Conservation (phyloP, 495 filamentous ascomycete species). For the Pseudevernia furfuracea region DNA sequence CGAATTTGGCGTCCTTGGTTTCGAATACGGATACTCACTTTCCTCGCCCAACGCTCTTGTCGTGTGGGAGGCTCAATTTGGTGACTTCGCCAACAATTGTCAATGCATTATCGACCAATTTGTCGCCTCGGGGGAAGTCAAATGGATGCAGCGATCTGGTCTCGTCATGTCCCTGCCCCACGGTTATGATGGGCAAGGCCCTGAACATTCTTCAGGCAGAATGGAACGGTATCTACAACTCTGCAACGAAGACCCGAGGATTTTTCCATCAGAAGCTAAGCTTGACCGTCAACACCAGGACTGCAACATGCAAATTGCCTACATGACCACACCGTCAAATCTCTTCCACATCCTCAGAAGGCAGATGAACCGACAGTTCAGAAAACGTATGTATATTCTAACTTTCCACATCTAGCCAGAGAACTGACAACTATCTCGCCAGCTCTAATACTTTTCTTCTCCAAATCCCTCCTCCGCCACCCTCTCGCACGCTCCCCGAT, state of each 20-base stretch:
- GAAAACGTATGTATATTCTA: conserved; percentile 69
- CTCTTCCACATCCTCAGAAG: conserved; percentile 92
- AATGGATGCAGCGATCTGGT: conserved; percentile 96
- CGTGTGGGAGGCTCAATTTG: conserved; percentile 99
- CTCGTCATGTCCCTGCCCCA: conserved; percentile 91
- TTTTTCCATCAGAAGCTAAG: conserved; percentile 80
- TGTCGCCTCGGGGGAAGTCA: conserved; percentile 91
- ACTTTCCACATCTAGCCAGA: not conserved
- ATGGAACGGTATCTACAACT: conserved; percentile 97
- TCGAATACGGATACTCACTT: conserved; percentile 97
- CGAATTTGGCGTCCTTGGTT: conserved; percentile 91
- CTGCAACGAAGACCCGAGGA: conserved; percentile 92
- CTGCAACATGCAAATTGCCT: conserved; percentile 97
- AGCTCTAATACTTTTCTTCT: conserved; percentile 97
- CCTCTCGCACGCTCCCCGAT: conserved; percentile 80
- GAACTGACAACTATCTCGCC: conserved; percentile 33
- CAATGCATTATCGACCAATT: conserved; percentile 99
- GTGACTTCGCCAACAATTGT: conserved; percentile 98
- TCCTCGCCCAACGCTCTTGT: conserved; percentile 94
- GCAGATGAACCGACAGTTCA: conserved; percentile 98
- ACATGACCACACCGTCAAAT: conserved; percentile 88
- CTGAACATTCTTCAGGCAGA: conserved; percentile 94
- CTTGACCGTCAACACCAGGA: conserved; percentile 97
- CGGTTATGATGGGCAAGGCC: conserved; percentile 96
- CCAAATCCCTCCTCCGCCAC: conserved; percentile 87